Evolutionary conservation across 768 basidiomycete species (phyloP).

Genomic region (Mrakia hoshinonis): DNA sequence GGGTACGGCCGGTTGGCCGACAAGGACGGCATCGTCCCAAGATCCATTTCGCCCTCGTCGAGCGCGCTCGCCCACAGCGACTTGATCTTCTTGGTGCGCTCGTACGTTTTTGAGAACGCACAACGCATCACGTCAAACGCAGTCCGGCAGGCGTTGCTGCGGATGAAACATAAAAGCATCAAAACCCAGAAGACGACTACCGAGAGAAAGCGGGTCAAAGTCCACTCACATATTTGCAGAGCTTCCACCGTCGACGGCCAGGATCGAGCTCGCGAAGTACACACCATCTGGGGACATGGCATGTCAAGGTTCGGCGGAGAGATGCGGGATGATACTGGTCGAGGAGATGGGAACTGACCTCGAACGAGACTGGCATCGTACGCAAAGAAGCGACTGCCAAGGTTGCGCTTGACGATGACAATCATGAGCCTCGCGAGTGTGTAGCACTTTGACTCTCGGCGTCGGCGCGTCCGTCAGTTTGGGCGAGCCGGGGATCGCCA

Average conservation of each 20-base stretch:
- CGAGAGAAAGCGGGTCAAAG: too few relatives aligned
- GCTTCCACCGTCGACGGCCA: constrained; percentile 52
- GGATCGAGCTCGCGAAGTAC: constrained; percentile 72
- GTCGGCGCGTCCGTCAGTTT: background rate
- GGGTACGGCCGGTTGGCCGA: constrained; percentile 11
- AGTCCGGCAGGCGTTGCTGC: constrained; percentile 21
- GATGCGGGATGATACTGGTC: too few relatives aligned
- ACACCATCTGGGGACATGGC: constrained; percentile 60
- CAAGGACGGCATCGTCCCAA: background rate
- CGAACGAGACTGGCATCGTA: constrained; percentile 80
- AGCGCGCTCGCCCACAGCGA: constrained; percentile 9
- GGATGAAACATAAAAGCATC: too few relatives aligned
- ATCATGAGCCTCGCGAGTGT: constrained; percentile 47
- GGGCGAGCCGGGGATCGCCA: background rate
- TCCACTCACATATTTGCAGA: constrained; percentile 48
- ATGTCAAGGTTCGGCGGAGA: background rate
- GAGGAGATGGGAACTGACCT: background rate
- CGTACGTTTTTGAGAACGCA: constrained; percentile 23
- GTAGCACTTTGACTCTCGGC: constrained; percentile 46
- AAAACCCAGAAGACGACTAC: background rate
- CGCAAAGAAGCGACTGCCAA: constrained; percentile 58
- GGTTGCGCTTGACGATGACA: constrained; percentile 47
- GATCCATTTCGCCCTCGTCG: background rate
- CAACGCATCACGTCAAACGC: constrained; percentile 26
- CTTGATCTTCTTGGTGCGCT: constrained; percentile 16